Evolutionary conservation across 768 basidiomycete genomes (phyloP).

Genomic region (Trametes cingulata): DNA sequence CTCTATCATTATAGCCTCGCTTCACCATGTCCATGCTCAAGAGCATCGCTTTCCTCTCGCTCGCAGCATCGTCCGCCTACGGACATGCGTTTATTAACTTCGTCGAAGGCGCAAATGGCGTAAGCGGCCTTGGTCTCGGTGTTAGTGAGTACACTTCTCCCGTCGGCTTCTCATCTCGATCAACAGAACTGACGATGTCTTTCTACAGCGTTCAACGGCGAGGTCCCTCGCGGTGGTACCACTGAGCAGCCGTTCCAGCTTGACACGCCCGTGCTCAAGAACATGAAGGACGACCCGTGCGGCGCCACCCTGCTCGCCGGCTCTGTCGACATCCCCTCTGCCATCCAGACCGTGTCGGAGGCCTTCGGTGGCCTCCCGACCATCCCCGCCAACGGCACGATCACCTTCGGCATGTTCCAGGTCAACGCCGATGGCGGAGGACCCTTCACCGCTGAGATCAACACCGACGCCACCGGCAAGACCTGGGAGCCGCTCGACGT

Average conservation of each 20-base stretch:
- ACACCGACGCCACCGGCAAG: constrained; percentile 31
- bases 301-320: constrained; percentile 30
- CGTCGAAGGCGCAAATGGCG: constrained; percentile 32
- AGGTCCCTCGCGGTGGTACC: constrained; percentile 29
- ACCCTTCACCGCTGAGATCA: constrained; percentile 31
- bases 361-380: constrained; percentile 28
- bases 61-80: constrained; percentile 22
- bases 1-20: neutral
- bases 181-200: neutral
- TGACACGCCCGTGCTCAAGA: constrained; percentile 29
- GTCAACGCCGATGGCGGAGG: constrained; percentile 36
- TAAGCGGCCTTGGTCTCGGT: constrained; percentile 29
- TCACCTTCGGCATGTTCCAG: constrained; percentile 31
- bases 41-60: constrained; percentile 17
- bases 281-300: constrained; percentile 27
- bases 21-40: constrained; percentile 15
- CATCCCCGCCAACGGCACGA: constrained; percentile 25
- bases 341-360: constrained; percentile 17
- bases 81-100: constrained; percentile 30
- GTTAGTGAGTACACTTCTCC: constrained; percentile 14
- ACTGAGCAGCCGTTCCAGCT: constrained; percentile 32
- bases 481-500: constrained; percentile 27
- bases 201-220: constrained; percentile 11
- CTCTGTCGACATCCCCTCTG: constrained; percentile 27
- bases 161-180: too few species aligned